These are phyloP conservation scores for Handroanthus guayacan DNA, from an alignment of 257 asterid genomes.

Conservation along the genomic window DNA sequence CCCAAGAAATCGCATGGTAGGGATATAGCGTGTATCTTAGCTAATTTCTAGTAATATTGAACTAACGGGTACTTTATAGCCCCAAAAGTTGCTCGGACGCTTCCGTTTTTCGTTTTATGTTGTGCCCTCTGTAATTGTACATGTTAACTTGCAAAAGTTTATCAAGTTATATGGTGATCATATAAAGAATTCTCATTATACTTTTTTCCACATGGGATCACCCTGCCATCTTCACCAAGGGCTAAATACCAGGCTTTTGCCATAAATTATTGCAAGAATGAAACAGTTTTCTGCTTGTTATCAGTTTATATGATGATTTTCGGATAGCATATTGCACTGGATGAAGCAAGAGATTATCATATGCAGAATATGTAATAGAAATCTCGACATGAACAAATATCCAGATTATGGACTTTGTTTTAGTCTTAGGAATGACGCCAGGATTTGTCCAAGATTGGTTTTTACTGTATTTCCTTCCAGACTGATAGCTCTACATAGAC, in stretches of 20 bases:
- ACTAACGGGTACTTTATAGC: neutral
- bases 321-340: neutral
- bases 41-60: neutral
- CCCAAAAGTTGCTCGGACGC: neutral
- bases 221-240: neutral
- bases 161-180: neutral
- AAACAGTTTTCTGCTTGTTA: neutral
- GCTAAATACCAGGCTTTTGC: neutral
- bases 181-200: neutral
- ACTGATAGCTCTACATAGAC: neutral
- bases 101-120: neutral
- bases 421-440: neutral
- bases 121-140: neutral
- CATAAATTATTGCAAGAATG: neutral
- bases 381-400: neutral
- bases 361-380: neutral
- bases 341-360: neutral
- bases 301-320: neutral
- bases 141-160: neutral
- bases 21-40: neutral
- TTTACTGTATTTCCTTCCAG: neutral
- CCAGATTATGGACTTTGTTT: neutral
- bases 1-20: slow-evolving; percentile 7
- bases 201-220: neutral
- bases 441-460: neutral